phyloP scores from a whole-genome alignment of 2,329 filamentous ascomycete genomes.

The Zymoseptoria pseudotritici region DNA sequence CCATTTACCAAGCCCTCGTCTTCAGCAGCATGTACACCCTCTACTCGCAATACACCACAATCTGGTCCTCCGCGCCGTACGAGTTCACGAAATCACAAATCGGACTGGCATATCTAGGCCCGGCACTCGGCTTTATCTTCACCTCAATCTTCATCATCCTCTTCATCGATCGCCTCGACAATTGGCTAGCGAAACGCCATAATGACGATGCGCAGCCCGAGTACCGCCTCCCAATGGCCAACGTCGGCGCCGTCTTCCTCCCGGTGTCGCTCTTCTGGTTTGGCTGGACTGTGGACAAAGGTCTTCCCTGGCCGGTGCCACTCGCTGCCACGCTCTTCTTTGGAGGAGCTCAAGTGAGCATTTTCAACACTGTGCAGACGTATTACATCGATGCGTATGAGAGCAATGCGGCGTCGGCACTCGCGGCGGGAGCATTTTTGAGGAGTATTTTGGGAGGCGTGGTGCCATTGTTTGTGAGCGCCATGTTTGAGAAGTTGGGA shows the following conservation, averaged over 20 bases:
- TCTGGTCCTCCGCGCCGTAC: slow-evolving; percentile 25
- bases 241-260: slow-evolving; percentile 38
- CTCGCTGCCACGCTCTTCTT: slow-evolving; percentile 39
- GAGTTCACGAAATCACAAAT: slow-evolving; percentile 38
- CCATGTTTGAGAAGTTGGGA: slow-evolving; percentile 37
- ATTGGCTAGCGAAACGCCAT: slow-evolving; percentile 34
- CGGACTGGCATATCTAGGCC: slow-evolving; percentile 37
- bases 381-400: slow-evolving; percentile 48
- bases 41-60: slow-evolving; percentile 29
- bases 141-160: slow-evolving; percentile 38
- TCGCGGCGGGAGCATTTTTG: slow-evolving; percentile 43
- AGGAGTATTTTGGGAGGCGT: slow-evolving; percentile 39
- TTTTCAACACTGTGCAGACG: slow-evolving; percentile 47
- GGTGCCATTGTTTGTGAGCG: slow-evolving; percentile 38
- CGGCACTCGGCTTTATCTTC: slow-evolving; percentile 35
- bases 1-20: slow-evolving; percentile 38
- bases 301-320: slow-evolving; percentile 34
- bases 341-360: slow-evolving; percentile 46
- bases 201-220: slow-evolving; percentile 35
- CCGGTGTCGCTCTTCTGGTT: slow-evolving; percentile 38
- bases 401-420: slow-evolving; percentile 42
- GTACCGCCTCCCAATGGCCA: slow-evolving; percentile 38
- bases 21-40: slow-evolving; percentile 40
- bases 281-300: slow-evolving; percentile 36
- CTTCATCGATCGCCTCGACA: slow-evolving; percentile 41